These are phyloP conservation scores for Kwoniella sp. DNA, from an alignment of 768 basidiomycete species.

Conservation along the genomic window DNA sequence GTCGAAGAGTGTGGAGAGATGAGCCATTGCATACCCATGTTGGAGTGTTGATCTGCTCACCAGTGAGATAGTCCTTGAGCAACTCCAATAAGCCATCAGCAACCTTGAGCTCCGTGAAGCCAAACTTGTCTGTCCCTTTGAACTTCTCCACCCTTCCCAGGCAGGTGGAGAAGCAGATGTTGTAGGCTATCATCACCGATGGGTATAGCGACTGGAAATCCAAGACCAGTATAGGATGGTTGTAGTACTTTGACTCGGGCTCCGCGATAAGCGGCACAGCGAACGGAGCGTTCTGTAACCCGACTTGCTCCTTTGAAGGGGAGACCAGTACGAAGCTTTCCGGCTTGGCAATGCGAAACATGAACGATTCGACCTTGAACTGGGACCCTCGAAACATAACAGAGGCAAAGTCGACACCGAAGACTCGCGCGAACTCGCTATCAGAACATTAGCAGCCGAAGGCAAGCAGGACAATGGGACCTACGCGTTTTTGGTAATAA, in stretches of 20 bases:
- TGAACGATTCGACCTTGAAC: conserved; percentile 97
- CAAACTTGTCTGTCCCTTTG: conserved; percentile 81
- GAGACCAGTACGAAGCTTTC: conserved; percentile 87
- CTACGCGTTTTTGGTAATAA: conserved; percentile 85
- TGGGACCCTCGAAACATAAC: conserved; percentile 93
- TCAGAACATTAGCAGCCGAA: not conserved
- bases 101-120: conserved; percentile 67
- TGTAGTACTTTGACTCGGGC: conserved; percentile 86
- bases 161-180: conserved; percentile 82
- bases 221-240: conserved; percentile 82
- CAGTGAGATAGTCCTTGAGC: conserved; percentile 70
- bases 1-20: no score
- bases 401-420: conserved; percentile 94
- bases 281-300: conserved; percentile 91
- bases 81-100: conserved; percentile 65
- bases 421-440: conserved; percentile 95
- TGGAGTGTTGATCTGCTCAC: no score
- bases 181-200: conserved; percentile 97
- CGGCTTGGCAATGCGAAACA: conserved; percentile 95
- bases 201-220: conserved; percentile 98
- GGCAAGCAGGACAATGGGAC: conserved; percentile 31
- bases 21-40: no score
- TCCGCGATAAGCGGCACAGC: conserved; percentile 90
- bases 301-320: conserved; percentile 83
- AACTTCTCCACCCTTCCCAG: conserved; percentile 83